Evolutionary conservation across 345 rosid species (phyloP).

Genomic region (Linum tenue): DNA sequence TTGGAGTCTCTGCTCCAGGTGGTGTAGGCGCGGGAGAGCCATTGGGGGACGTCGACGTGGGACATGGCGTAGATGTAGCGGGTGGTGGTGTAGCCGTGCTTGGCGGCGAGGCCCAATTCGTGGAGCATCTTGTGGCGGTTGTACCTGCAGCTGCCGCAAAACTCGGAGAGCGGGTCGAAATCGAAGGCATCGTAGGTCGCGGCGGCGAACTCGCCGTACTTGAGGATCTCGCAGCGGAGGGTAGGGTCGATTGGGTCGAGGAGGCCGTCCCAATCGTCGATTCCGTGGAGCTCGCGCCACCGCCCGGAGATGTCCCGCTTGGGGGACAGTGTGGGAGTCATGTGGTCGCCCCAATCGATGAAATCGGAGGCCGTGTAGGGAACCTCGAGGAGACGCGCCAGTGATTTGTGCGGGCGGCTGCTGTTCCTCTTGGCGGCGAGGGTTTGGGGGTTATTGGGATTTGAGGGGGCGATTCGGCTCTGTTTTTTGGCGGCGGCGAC

Average conservation of each 20-base stretch:
- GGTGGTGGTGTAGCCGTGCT: conserved; percentile 45
- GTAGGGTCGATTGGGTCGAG: conserved; percentile 47
- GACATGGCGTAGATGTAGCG: conserved; percentile 62
- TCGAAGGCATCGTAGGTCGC: conserved; percentile 56
- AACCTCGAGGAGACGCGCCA: conserved; percentile 33
- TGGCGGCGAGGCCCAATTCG: conserved; percentile 30
- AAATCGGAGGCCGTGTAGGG: conserved; percentile 41
- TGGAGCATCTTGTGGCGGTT: conserved; percentile 43
- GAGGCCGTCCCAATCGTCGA: conserved; percentile 37
- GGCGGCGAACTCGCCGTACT: conserved; percentile 50
- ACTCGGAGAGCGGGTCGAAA: conserved; percentile 49
- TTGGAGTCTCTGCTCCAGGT: conserved; percentile 74
- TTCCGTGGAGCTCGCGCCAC: conserved; percentile 47
- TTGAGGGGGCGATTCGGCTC: not conserved
- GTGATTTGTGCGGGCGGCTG: conserved; percentile 24
- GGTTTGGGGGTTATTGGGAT: not conserved
- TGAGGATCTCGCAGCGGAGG: conserved; percentile 44
- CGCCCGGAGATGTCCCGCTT: conserved; percentile 32
- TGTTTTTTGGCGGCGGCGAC: not conserved
- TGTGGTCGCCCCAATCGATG: conserved; percentile 40
- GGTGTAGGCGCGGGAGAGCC: conserved; percentile 35
- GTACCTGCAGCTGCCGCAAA: conserved; percentile 52
- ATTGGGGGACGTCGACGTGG: conserved; percentile 45
- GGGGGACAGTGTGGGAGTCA: conserved; percentile 58
- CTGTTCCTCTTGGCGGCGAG: conserved; percentile 13